phyloP scores from a whole-genome alignment of 2,329 filamentous ascomycete species.

The Cladosporium sp. region DNA sequence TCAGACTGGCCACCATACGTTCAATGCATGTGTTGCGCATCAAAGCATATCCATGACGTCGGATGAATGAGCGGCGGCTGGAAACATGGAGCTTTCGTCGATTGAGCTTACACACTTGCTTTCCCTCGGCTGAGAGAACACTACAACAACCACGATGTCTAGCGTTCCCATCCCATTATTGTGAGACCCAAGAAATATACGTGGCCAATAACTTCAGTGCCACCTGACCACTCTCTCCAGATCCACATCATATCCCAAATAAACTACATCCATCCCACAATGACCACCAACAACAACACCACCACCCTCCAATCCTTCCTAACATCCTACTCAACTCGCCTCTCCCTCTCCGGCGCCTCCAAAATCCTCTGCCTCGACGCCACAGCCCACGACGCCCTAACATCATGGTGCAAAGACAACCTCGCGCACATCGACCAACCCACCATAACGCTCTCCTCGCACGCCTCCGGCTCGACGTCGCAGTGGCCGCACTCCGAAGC shows the following conservation, averaged over 20 bases:
- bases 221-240: not conserved
- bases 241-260: not conserved
- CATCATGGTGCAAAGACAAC: conserved; percentile 5
- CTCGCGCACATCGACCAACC: conserved; percentile 12
- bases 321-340: conserved; percentile 12
- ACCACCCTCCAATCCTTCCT: conserved; percentile 16
- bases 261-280: not conserved
- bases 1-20: not conserved
- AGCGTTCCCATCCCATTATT: not conserved
- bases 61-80: not conserved
- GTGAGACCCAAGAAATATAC: not conserved
- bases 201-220: not conserved
- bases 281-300: not conserved
- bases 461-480: not conserved
- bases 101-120: not conserved
- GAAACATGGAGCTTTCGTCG: conserved; percentile 6
- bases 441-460: not conserved
- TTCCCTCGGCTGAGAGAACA: conserved; percentile 3
- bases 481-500: conserved; percentile 12
- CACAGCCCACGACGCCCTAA: not conserved
- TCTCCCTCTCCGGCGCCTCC: conserved; percentile 15
- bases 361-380: conserved; percentile 19
- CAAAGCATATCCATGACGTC: not conserved
- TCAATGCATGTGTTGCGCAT: not conserved
- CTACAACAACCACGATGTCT: not conserved